Evolutionary conservation across 2,329 filamentous ascomycete species (phyloP).

Genomic region (Microascus cirrosus): DNA sequence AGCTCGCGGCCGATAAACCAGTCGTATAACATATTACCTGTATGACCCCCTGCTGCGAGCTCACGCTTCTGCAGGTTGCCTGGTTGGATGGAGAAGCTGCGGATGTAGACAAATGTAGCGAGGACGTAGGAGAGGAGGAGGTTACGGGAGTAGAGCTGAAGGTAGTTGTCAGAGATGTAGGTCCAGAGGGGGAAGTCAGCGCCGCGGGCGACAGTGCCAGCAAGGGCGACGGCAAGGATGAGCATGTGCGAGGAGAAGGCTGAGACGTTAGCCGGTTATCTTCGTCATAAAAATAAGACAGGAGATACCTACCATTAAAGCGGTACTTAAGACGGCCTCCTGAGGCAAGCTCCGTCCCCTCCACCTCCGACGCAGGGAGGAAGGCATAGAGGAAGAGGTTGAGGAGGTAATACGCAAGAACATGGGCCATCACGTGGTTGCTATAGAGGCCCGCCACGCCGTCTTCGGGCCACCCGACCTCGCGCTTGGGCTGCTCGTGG

Average conservation of each 20-base stretch:
- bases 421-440: constrained; percentile 56
- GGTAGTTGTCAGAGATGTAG: constrained; percentile 83
- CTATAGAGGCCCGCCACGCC: constrained; percentile 63
- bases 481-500: constrained; percentile 60
- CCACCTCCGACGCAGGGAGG: constrained; percentile 60
- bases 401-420: constrained; percentile 67
- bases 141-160: constrained; percentile 76
- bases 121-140: constrained; percentile 64
- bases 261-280: constrained; percentile 18
- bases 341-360: constrained; percentile 58
- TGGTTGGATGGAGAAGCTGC: constrained; percentile 72
- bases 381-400: constrained; percentile 65
- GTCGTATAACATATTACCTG: constrained; percentile 82
- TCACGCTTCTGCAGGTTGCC: constrained; percentile 63
- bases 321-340: constrained; percentile 74
- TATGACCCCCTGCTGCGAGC: constrained; percentile 70
- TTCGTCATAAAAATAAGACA: too few species aligned
- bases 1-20: constrained; percentile 96
- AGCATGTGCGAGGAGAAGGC: constrained; percentile 64
- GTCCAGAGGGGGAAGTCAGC: constrained; percentile 82
- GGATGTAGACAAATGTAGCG: constrained; percentile 68
- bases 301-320: constrained; percentile 56
- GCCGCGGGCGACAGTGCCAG: constrained; percentile 67
- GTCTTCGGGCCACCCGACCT: constrained; percentile 69
- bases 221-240: constrained; percentile 58